Evolutionary conservation across 371 early-diverging fungal genomes (phyloP).

Genomic region (Apophysomyces trapeziformis): DNA sequence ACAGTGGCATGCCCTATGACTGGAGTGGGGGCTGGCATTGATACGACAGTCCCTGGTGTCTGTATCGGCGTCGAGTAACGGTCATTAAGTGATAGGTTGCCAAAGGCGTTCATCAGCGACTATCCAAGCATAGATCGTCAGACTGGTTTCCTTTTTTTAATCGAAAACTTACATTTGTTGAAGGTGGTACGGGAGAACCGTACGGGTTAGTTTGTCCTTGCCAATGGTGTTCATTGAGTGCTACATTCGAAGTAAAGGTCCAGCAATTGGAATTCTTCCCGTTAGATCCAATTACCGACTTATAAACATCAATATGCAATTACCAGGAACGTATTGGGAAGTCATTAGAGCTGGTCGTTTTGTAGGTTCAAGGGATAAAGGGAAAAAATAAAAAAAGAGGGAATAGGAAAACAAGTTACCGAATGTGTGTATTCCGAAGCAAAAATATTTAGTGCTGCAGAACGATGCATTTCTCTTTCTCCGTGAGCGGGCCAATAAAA

Average conservation of each 20-base stretch:
- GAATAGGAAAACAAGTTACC: slow-evolving; percentile 13
- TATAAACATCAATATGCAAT: neutral
- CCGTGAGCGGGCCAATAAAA: too few relatives aligned
- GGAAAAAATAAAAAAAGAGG: neutral
- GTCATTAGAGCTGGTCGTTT: slow-evolving; percentile 4
- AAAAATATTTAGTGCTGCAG: neutral
- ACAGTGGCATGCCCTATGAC: neutral
- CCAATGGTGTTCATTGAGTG: slow-evolving; percentile 2
- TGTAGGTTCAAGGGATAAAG: neutral
- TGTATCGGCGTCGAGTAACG: neutral
- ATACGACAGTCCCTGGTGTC: neutral
- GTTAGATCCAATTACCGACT: too few relatives aligned
- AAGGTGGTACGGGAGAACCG: neutral
- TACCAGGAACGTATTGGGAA: neutral
- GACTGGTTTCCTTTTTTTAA: neutral
- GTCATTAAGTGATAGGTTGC: slow-evolving; percentile 1
- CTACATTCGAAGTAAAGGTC: neutral
- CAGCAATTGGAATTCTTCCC: too few relatives aligned
- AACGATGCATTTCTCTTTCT: neutral
- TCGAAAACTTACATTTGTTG: neutral
- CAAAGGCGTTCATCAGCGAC: neutral
- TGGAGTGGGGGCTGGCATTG: neutral
- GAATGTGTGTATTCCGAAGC: neutral
- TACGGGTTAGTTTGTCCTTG: neutral
- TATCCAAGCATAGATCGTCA: neutral